Evolutionary conservation across 768 basidiomycete genomes (phyloP), one percentile per base, ranked within the genome.

Genomic region (Amanita subjunquillea): DNA sequence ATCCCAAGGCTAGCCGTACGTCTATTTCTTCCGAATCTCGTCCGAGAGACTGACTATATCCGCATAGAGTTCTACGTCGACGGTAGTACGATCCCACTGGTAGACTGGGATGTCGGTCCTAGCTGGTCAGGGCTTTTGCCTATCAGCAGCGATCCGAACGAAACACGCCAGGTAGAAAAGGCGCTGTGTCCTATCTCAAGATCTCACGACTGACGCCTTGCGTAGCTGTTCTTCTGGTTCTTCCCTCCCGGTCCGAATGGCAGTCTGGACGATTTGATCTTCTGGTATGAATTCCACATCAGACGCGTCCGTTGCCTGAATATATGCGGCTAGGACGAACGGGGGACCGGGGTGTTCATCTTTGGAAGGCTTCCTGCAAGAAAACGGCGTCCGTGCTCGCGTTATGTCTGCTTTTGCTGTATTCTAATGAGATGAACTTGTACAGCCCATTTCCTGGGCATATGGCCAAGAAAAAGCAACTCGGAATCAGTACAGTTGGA

Each of bases 291-390:
- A 29, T 39, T 25, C 51, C 54, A 43, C 43, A 27, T 6, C 32
- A 20, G 8, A 38, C 15, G 17, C 15, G 17, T 44, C 22, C 25
- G 34, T n/a, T 46, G 47, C 47, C 49, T 51, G 53, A 29, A 43
- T 40, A 45, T 30, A 7, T 30, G 12, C 9, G 32, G 20, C 50
- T 49, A 86, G 84, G 85, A 85, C 81, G 4, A 87, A 87, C 57
- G 86, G 86, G n/a, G 85, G 87, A 1, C 87, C 86, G 0, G 85
- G 87, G 27, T 87, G 86, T 59, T 86, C 83, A 9, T 84, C 85
- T 2, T 68, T 88, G 0, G 80, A 85, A 61, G 87, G 85, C 15
- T 63, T 83, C 34, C 61, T 88, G 3, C 82, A 87, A 62, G 87
- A 88, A 60, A 87, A 87, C 56, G 86, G 86, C 12, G 85, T 85